A percentile compares a stretch with the other conserved stretches of the same genome.
Conservation (phyloP, 768 basidiomycete genomes). For the Trametes cingulata region DNA sequence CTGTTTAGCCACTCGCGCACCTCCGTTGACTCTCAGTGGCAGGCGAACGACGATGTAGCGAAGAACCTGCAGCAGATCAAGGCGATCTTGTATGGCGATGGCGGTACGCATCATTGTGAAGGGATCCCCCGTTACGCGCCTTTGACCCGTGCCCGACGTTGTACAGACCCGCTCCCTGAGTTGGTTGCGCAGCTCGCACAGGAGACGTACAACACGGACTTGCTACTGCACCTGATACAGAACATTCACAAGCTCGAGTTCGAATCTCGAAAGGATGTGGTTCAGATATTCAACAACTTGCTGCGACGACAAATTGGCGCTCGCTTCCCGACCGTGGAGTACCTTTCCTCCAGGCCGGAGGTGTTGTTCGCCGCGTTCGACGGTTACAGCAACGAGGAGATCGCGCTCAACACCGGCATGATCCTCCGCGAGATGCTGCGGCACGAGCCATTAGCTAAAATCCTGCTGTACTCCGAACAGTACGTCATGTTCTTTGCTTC, state of each 20-base stretch:
- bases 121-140: not conserved
- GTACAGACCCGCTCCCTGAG: conserved; percentile 79
- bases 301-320: conserved; percentile 89
- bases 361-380: conserved; percentile 82
- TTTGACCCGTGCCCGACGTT: conserved; percentile 2
- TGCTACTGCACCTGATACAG: conserved; percentile 77
- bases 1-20: not conserved
- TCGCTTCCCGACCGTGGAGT: conserved; percentile 96
- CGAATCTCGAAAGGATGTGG: conserved; percentile 86
- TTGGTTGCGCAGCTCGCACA: conserved; percentile 92
- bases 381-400: conserved; percentile 94
- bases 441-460: conserved; percentile 88
- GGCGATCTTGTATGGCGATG: conserved; percentile 82
- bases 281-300: conserved; percentile 88
- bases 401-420: conserved; percentile 98
- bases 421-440: conserved; percentile 95
- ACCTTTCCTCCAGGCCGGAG: conserved; percentile 75
- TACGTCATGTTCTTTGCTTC: conserved; percentile 42
- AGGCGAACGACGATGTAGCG: conserved; percentile 89
- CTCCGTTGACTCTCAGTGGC: conserved; percentile 11
- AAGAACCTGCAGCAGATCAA: conserved; percentile 93
- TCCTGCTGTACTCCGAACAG: conserved; percentile 92
- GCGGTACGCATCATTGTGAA: conserved; percentile 52
- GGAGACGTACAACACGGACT: conserved; percentile 90
- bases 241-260: conserved; percentile 90